Evolutionary conservation across 1,139 yeast genomes (phyloP), one percentile per base, ranked within the genome.

Genomic region (Kodamaea alishanica): DNA sequence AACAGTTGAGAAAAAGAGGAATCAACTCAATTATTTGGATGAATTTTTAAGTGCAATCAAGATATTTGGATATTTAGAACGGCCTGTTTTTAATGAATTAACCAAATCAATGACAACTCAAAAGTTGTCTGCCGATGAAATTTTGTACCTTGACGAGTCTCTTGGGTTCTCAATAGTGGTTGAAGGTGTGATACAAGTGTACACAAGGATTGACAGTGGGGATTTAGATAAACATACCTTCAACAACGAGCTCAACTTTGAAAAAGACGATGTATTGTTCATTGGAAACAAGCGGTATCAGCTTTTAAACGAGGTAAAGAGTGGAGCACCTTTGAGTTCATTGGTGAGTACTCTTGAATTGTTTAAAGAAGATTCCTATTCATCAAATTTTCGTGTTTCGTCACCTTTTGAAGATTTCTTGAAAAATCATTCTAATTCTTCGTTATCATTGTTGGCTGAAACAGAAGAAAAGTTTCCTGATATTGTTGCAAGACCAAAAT

Each of bases 61-160:
- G 61, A 87, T 92, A 12, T 92, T 92, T 65, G 98, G 98, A 1
- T 90, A 90, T 58, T 67, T 92, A 40, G 98, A 92, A 50, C 75
- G 84, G 42, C 84, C 86, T 1, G 97, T 92, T 2, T 90, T 92
- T 58, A 95, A 90, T 55, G 97, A 90, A 54, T 70, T 92, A 49
- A 90, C 97, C 5, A 84, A 86, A 53, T 86, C 85, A 44, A 86
- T 92, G 90, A 85, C 87, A 37, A 92, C 97, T 1, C 90, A 88
- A 55, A 84, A 87, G 48, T 60, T 92, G 32, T 81, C 81, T 26
- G 73, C 77, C 6, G 94, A 89, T 32, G 97, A 92, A 57, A 73
- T 84, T 4, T 62, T 92, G 30, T 73, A 79, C 37, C 63, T 90
- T 34, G 85, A 84, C 47, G 92, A 85, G 41, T 43, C 51, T 2